phyloP scores from a whole-genome alignment of 495 filamentous ascomycete genomes.

The Usnea hakonensis region DNA sequence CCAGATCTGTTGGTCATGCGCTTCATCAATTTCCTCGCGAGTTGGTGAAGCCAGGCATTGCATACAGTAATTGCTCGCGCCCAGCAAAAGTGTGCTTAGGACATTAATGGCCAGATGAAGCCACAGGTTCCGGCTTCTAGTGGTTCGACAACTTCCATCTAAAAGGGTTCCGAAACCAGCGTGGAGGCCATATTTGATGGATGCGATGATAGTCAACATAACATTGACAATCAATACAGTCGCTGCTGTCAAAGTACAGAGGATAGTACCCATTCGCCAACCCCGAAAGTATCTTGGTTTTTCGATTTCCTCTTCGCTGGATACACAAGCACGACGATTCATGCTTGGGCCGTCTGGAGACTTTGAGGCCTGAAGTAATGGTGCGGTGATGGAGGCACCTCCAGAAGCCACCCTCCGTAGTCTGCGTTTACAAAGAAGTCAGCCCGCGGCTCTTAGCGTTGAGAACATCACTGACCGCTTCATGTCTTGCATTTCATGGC shows the following conservation, averaged over 20 bases:
- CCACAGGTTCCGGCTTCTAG: conserved; percentile 24
- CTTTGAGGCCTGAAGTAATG: too few species aligned
- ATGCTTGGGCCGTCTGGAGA: too few species aligned
- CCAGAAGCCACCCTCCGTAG: too few species aligned
- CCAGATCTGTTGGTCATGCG: conserved; percentile 31
- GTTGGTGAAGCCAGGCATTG: conserved; percentile 22
- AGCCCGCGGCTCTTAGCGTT: too few species aligned
- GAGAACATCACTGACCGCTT: too few species aligned
- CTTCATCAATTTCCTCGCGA: conserved; percentile 33
- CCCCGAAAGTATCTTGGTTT: conserved; percentile 19
- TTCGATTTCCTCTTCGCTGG: too few species aligned
- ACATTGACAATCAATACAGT: conserved; percentile 19
- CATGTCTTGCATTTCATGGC: too few species aligned
- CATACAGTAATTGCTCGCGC: conserved; percentile 36
- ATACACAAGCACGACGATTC: too few species aligned
- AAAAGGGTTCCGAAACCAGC: conserved; percentile 12
- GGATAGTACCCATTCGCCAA: conserved; percentile 16
- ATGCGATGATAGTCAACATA: conserved; percentile 11
- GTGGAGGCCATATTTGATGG: neutral
- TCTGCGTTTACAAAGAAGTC: too few species aligned
- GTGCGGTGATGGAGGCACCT: too few species aligned
- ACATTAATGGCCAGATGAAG: conserved; percentile 34
- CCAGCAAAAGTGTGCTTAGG: conserved; percentile 32
- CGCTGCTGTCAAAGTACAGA: conserved; percentile 4
- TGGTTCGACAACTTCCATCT: conserved; percentile 23